phyloP scores from a whole-genome alignment of 2,329 filamentous ascomycete species.

The Xylaria sp. region DNA sequence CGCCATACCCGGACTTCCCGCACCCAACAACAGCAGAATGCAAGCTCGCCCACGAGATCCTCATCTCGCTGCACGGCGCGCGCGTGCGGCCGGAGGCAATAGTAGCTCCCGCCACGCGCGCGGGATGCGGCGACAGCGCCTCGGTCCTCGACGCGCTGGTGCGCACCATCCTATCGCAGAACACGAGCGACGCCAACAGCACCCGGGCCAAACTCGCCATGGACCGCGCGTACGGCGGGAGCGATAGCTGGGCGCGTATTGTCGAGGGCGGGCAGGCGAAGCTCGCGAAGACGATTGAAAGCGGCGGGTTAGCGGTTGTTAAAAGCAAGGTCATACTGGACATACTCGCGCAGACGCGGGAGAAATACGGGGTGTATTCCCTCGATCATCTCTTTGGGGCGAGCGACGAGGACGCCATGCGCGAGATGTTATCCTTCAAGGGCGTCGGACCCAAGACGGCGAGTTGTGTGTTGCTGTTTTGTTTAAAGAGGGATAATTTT shows the following conservation, averaged over 20 bases:
- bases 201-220: constrained; percentile 67
- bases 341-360: constrained; percentile 73
- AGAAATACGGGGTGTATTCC: constrained; percentile 56
- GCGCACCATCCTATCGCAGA: constrained; percentile 64
- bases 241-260: constrained; percentile 57
- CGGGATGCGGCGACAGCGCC: constrained; percentile 68
- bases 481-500: constrained; percentile 59
- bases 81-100: constrained; percentile 70
- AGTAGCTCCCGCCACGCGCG: constrained; percentile 67
- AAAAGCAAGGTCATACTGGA: constrained; percentile 79
- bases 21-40: constrained; percentile 76
- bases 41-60: constrained; percentile 72
- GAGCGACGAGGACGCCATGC: constrained; percentile 60
- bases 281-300: constrained; percentile 71
- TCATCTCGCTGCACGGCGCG: constrained; percentile 73
- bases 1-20: constrained; percentile 75
- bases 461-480: constrained; percentile 64
- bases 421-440: constrained; percentile 60
- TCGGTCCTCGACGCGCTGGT: constrained; percentile 64
- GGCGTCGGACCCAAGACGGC: constrained; percentile 67
- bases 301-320: constrained; percentile 75
- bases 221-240: constrained; percentile 57
- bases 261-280: constrained; percentile 53
- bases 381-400: constrained; percentile 61
- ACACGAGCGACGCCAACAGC: constrained; percentile 66